Conservation (phyloP, 2,329 filamentous ascomycete species). For the Sphaerulina musiva region DNA sequence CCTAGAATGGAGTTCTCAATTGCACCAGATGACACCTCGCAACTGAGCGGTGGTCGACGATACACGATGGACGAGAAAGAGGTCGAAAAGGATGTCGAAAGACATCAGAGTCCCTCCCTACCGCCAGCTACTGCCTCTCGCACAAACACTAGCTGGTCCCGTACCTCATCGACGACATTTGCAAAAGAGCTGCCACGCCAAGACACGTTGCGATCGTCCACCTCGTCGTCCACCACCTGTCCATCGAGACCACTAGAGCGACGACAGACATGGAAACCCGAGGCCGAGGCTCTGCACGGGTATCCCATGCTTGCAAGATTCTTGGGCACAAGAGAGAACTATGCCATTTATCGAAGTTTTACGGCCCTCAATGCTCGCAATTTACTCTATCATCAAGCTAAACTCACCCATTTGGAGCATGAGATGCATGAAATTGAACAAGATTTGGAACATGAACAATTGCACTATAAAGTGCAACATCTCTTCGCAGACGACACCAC, state of each 20-base stretch:
- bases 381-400: conserved; percentile 26
- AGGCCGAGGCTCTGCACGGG: conserved; percentile 17
- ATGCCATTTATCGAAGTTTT: conserved; percentile 25
- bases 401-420: conserved; percentile 23
- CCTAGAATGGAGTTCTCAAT: neutral
- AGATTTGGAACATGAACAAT: conserved; percentile 11
- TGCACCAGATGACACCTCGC: neutral
- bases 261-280: conserved; percentile 10
- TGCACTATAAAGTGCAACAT: conserved; percentile 20
- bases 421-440: conserved; percentile 21
- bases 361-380: conserved; percentile 23
- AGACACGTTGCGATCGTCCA: conserved; percentile 9
- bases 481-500: conserved; percentile 10
- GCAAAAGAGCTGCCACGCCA: conserved; percentile 11
- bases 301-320: conserved; percentile 21
- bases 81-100: neutral
- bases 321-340: conserved; percentile 17
- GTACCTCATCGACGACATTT: conserved; percentile 3
- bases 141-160: conserved; percentile 5
- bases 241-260: conserved; percentile 7
- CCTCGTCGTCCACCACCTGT: neutral
- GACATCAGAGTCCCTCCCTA: neutral
- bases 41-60: neutral
- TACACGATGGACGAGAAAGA: neutral
- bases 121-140: conserved; percentile 1